A percentile compares a stretch with the other conserved stretches of the same genome.
Evolutionary conservation across 1,139 yeast genomes (phyloP).

Genomic region (Lodderomyces theae): DNA sequence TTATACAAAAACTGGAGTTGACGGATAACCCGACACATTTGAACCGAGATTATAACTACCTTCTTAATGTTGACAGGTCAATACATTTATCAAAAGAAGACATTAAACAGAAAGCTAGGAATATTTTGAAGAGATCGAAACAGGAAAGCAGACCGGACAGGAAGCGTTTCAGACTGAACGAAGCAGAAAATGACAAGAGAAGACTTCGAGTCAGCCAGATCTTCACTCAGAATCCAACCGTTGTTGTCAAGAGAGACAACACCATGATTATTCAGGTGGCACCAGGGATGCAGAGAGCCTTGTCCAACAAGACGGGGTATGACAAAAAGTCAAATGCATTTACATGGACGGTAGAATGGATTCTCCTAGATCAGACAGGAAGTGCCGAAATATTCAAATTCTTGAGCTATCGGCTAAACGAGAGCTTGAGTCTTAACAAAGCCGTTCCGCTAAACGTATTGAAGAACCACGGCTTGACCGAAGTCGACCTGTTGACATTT

Average conservation of each 20-base stretch:
- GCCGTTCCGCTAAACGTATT: constrained; percentile 41
- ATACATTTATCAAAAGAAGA: constrained; percentile 54
- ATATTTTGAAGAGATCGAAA: constrained; percentile 31
- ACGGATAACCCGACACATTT: constrained; percentile 38
- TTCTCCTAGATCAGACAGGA: constrained; percentile 33
- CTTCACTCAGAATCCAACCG: constrained; percentile 26
- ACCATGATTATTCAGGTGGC: constrained; percentile 53
- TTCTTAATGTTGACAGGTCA: constrained; percentile 58
- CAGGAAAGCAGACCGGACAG: constrained; percentile 14
- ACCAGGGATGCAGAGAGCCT: constrained; percentile 71
- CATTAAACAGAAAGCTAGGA: constrained; percentile 33
- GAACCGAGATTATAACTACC: constrained; percentile 81
- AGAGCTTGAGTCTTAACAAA: constrained; percentile 29
- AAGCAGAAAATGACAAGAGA: constrained; percentile 26
- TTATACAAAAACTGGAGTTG: constrained; percentile 46
- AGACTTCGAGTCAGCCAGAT: constrained; percentile 20
- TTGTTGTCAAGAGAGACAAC: constrained; percentile 33
- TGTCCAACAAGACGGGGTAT: constrained; percentile 67
- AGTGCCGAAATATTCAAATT: constrained; percentile 30
- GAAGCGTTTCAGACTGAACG: constrained; percentile 14
- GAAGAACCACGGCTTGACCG: constrained; percentile 15
- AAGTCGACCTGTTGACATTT: constrained; percentile 24
- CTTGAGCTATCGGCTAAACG: constrained; percentile 50
- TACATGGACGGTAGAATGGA: constrained; percentile 83
- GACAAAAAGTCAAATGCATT: constrained; percentile 62